Conservation (phyloP, 192 early-diverging fungal genomes). For the Lobosporangium transversale region DNA sequence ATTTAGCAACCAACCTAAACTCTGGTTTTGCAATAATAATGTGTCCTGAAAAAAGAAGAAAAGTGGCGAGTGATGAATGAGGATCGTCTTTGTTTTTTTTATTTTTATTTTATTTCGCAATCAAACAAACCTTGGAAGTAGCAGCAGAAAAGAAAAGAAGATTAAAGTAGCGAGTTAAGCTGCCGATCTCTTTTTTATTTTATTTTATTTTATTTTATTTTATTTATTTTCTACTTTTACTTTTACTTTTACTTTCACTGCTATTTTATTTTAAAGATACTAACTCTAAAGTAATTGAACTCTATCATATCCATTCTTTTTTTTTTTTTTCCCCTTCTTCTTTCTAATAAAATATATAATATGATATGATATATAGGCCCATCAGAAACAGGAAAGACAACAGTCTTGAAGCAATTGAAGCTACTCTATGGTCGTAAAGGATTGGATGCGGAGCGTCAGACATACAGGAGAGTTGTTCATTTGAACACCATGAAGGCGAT, state of each 20-base stretch:
- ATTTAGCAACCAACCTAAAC: too few species aligned
- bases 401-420: constrained; percentile 57
- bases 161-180: neutral
- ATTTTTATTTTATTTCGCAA: too few species aligned
- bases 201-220: neutral
- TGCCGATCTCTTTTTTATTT: constrained; percentile 7
- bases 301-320: neutral
- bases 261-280: too few species aligned
- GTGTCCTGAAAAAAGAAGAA: too few species aligned
- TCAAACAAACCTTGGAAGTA: too few species aligned
- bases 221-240: neutral
- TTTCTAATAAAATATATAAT: neutral
- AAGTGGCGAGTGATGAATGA: too few species aligned
- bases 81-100: too few species aligned
- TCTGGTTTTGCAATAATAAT: too few species aligned
- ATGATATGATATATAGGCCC: constrained; percentile 50
- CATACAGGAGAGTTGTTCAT: constrained; percentile 52
- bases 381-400: constrained; percentile 72
- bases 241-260: neutral
- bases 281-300: neutral
- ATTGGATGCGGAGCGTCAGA: constrained; percentile 52
- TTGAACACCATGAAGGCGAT: constrained; percentile 58
- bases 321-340: neutral
- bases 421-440: constrained; percentile 51
- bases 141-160: neutral